Evolutionary conservation across 768 basidiomycete genomes (phyloP).

Genomic region (Udeniomyces megalosporus): DNA sequence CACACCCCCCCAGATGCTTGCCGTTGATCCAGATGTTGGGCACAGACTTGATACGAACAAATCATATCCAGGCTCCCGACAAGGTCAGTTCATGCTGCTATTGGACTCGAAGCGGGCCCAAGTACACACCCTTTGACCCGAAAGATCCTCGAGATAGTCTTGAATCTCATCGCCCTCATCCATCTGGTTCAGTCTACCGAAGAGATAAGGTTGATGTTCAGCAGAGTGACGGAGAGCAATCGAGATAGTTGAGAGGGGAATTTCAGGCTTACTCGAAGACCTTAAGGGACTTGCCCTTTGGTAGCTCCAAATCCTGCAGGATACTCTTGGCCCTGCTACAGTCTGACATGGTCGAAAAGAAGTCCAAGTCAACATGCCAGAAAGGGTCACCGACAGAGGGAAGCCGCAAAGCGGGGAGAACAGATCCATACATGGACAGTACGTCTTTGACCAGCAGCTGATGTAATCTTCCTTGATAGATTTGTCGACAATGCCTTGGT

Average conservation of each 20-base stretch:
- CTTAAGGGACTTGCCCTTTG: background rate
- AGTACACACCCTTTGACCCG: background rate
- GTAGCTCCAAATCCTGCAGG: background rate
- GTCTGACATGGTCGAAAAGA: background rate
- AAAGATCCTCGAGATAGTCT: background rate
- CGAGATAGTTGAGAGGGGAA: background rate
- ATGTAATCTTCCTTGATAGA: constrained; percentile 8
- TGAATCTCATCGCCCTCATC: constrained; percentile 5
- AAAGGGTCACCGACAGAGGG: background rate
- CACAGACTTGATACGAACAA: background rate
- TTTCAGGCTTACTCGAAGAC: background rate
- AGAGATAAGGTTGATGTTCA: background rate
- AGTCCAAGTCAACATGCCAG: background rate
- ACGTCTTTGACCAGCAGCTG: background rate
- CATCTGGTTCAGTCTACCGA: background rate
- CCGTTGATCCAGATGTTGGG: constrained; percentile 9
- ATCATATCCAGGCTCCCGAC: too few species aligned
- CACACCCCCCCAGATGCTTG: background rate
- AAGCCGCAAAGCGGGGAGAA: background rate
- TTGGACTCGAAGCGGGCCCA: background rate
- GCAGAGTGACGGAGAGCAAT: background rate
- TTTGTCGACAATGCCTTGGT: background rate
- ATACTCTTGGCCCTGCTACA: background rate
- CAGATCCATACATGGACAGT: background rate
- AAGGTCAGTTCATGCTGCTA: background rate